Conservation (phyloP, 2,329 filamentous ascomycete genomes). For the Huntiella omanensis region DNA sequence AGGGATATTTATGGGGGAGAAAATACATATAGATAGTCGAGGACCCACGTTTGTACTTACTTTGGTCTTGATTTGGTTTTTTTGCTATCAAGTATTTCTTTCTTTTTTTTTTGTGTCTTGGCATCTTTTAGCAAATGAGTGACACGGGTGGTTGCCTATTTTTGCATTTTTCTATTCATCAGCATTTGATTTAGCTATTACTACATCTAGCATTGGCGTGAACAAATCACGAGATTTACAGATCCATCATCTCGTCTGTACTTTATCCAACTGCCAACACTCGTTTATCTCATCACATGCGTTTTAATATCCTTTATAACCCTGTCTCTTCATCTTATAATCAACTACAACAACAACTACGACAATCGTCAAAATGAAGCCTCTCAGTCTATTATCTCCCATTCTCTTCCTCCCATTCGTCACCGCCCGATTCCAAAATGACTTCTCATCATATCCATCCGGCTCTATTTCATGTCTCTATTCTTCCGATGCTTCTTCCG, state of each 20-base stretch:
- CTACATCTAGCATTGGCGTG: too few relatives aligned
- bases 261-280: not conserved
- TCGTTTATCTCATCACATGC: not conserved
- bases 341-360: not conserved
- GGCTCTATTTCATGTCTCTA: conserved; percentile 23
- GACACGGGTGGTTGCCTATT: not conserved
- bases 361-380: not conserved
- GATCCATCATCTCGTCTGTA: not conserved
- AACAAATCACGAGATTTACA: not conserved
- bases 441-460: conserved; percentile 20
- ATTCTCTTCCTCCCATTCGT: conserved; percentile 10
- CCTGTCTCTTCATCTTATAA: not conserved
- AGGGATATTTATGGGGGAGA: too few relatives aligned
- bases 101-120: not conserved
- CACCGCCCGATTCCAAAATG: conserved; percentile 15
- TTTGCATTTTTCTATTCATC: not conserved
- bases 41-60: not conserved
- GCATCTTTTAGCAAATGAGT: not conserved
- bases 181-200: too few relatives aligned
- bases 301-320: not conserved
- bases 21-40: too few relatives aligned
- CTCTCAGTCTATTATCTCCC: conserved; percentile 17
- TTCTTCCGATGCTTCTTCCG: conserved; percentile 20
- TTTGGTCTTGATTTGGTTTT: not conserved
- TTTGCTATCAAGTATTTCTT: not conserved